Conservation (phyloP, 148 eudicot species). For the Camellia lanceoleosa region DNA sequence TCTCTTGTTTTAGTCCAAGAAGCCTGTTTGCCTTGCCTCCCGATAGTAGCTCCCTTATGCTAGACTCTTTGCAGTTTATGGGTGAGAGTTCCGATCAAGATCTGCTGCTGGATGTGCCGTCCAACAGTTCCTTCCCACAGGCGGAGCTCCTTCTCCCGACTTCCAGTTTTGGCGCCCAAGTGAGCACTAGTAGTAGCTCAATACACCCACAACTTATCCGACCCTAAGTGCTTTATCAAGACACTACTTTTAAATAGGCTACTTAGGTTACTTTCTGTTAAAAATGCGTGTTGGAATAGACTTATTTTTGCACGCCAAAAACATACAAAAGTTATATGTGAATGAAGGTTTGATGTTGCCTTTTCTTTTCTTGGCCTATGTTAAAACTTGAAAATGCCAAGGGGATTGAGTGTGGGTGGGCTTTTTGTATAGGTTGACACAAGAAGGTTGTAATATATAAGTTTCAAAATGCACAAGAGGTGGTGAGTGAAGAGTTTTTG, state of each 20-base stretch:
- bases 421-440: constrained; percentile 49
- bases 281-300: neutral
- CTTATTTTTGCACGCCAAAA: neutral
- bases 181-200: constrained; percentile 67
- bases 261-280: constrained; percentile 5
- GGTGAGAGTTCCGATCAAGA: constrained; percentile 73
- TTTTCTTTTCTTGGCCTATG: constrained; percentile 27
- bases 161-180: constrained; percentile 49
- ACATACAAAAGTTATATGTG: constrained; percentile 9
- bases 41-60: constrained; percentile 43
- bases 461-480: constrained; percentile 8
- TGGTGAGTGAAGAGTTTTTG: constrained; percentile 8
- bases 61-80: constrained; percentile 43
- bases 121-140: constrained; percentile 75
- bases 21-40: constrained; percentile 60
- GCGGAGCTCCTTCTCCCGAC: constrained; percentile 76
- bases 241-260: neutral
- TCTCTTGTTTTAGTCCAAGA: constrained; percentile 50
- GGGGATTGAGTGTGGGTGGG: constrained; percentile 19
- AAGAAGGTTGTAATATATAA: constrained; percentile 34
- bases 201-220: constrained; percentile 36
- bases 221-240: constrained; percentile 22
- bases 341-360: constrained; percentile 26
- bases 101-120: constrained; percentile 74
- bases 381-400: constrained; percentile 25